Conservation (phyloP, 2,329 filamentous ascomycete species). For the Pseudofabraea citricarpa region DNA sequence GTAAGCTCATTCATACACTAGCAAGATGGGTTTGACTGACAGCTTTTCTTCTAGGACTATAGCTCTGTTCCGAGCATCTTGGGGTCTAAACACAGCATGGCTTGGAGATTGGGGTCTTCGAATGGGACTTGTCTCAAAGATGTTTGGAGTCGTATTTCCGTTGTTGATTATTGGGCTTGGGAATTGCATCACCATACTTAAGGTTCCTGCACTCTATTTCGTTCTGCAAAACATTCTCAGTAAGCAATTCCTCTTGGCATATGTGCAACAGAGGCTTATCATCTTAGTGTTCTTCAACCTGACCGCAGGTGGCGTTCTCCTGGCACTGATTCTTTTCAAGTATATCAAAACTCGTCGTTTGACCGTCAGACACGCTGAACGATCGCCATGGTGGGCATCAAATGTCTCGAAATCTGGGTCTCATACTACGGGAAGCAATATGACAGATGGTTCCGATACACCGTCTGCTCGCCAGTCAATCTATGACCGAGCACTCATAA, state of each 20-base stretch:
- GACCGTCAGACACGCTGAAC: conserved; percentile 23
- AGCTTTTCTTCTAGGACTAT: conserved; percentile 28
- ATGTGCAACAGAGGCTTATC: neutral
- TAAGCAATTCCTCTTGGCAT: conserved; percentile 20
- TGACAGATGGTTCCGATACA: conserved; percentile 4
- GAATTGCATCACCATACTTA: conserved; percentile 24
- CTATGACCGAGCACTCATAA: conserved; percentile 40
- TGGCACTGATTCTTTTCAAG: conserved; percentile 35
- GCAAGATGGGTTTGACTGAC: neutral
- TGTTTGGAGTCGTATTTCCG: conserved; percentile 31
- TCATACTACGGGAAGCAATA: conserved; percentile 10
- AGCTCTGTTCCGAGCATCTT: conserved; percentile 32
- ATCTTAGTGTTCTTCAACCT: conserved; percentile 35
- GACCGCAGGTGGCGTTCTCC: conserved; percentile 29
- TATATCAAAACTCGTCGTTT: conserved; percentile 35
- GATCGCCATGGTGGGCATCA: conserved; percentile 22
- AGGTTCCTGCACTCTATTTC: conserved; percentile 26
- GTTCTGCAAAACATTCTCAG: conserved; percentile 33
- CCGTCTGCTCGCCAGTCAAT: conserved; percentile 25
- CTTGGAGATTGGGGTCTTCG: conserved; percentile 24
- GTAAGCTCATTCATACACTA: conserved; percentile 21
- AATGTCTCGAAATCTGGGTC: conserved; percentile 11
- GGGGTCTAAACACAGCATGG: conserved; percentile 22
- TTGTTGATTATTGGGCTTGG: conserved; percentile 30
- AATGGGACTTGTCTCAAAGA: conserved; percentile 27